A percentile compares a stretch with the other conserved stretches of the same genome.
Conservation (phyloP, 192 early-diverging fungal genomes). For the Gonapodya sp. region DNA sequence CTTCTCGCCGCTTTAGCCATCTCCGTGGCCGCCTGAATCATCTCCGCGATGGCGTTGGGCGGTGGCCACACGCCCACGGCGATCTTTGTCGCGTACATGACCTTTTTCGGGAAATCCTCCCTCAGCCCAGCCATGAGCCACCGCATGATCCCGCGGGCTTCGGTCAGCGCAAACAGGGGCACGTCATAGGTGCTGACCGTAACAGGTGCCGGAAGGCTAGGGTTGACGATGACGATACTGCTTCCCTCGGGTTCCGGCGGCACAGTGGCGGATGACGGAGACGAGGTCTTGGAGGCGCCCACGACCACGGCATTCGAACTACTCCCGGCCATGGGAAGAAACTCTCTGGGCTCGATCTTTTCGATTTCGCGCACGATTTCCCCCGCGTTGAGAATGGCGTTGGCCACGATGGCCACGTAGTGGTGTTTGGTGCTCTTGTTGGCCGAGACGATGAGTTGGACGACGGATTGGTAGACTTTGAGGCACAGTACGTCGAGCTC, state of each 20-base stretch:
- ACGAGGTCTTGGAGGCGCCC: neutral
- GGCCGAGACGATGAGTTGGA: conserved; percentile 40
- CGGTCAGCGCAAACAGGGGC: neutral
- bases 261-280: neutral
- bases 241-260: neutral
- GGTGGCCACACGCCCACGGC: conserved; percentile 33
- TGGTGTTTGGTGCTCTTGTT: conserved; percentile 44
- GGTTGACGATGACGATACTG: neutral
- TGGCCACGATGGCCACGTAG: conserved; percentile 39
- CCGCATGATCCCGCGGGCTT: neutral
- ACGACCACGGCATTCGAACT: neutral
- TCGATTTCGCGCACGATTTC: conserved; percentile 36
- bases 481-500: conserved; percentile 37
- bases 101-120: conserved; percentile 11
- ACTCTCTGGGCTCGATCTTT: conserved; percentile 8
- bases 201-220: neutral
- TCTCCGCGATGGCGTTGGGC: conserved; percentile 26
- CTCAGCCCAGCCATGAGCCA: neutral
- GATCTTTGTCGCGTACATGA: conserved; percentile 29
- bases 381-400: conserved; percentile 31
- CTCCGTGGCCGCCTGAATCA: conserved; percentile 22
- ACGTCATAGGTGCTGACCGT: neutral
- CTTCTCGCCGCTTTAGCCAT: neutral
- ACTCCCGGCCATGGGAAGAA: neutral
- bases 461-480: conserved; percentile 33